A percentile compares a stretch with the other conserved stretches of the same genome.
Conservation (phyloP, 2,329 filamentous ascomycete genomes). For the Neurospora crassa region DNA sequence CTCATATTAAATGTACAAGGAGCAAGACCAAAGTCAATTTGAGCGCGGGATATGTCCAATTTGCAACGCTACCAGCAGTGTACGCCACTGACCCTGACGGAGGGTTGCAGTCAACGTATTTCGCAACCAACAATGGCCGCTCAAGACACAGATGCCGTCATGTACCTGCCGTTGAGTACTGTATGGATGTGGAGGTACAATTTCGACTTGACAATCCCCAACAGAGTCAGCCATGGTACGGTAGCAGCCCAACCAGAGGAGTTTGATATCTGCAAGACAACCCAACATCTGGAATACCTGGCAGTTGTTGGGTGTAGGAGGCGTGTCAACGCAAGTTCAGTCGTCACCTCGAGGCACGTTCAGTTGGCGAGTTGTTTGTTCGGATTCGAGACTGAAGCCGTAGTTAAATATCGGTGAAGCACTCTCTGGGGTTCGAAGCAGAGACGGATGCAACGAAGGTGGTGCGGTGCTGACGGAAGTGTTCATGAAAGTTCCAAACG, state of each 20-base stretch:
- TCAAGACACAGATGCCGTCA: background rate
- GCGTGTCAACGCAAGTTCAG: background rate
- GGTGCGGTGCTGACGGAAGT: background rate
- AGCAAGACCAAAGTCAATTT: background rate
- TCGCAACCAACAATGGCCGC: background rate
- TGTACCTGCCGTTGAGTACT: background rate
- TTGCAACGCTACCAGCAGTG: background rate
- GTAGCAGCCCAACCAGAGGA: background rate
- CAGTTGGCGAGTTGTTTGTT: background rate
- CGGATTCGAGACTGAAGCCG: background rate
- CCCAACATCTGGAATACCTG: background rate
- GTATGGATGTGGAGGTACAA: background rate
- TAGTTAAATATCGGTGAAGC: background rate
- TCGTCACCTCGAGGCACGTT: background rate
- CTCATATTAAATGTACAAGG: conserved; percentile 4
- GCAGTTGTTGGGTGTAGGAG: background rate
- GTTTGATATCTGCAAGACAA: background rate
- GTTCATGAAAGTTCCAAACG: background rate
- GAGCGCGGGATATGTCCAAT: background rate
- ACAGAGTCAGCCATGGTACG: background rate
- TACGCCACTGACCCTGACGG: background rate
- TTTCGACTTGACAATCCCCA: background rate
- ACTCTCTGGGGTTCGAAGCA: background rate
- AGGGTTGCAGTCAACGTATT: background rate
- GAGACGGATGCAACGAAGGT: background rate